Conservation (phyloP, 1,284 basidiomycete genomes). For the Melampsora larici-populina region DNA sequence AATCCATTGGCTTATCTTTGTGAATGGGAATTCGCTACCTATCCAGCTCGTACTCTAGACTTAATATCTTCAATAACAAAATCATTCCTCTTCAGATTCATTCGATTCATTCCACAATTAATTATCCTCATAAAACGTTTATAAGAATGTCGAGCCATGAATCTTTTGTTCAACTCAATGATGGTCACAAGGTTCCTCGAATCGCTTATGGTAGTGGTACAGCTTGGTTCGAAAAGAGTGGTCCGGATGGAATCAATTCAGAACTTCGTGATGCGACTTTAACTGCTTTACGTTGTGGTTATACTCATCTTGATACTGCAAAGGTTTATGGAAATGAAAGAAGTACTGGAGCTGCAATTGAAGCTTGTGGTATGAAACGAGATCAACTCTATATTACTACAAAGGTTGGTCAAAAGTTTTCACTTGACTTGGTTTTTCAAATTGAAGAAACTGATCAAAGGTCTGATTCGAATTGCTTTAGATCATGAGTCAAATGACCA, state of each 20-base stretch:
- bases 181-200: conserved; percentile 3
- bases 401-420: not conserved
- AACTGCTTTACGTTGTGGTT: conserved; percentile 21
- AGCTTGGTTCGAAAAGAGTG: conserved; percentile 19
- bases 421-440: too few species aligned
- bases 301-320: conserved; percentile 19
- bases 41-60: too few species aligned
- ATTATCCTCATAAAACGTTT: too few species aligned
- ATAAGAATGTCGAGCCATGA: too few species aligned
- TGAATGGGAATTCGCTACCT: too few species aligned
- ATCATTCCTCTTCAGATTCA: too few species aligned
- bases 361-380: conserved; percentile 9
- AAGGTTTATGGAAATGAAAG: conserved; percentile 27
- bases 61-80: too few species aligned
- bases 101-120: too few species aligned
- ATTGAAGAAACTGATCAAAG: not conserved
- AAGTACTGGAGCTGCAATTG: conserved; percentile 21
- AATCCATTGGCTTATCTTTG: too few species aligned
- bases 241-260: not conserved
- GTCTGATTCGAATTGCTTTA: not conserved
- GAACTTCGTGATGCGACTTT: conserved; percentile 7
- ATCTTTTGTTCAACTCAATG: conserved; percentile 1
- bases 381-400: conserved; percentile 21
- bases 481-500: conserved; percentile 14
- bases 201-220: conserved; percentile 28